Percentiles rank a stretch among this genome's conserved stretches.
Evolutionary conservation across 176 grass and related monocot species (phyloP).

Genomic region (Hyparrhenia diplandra): DNA sequence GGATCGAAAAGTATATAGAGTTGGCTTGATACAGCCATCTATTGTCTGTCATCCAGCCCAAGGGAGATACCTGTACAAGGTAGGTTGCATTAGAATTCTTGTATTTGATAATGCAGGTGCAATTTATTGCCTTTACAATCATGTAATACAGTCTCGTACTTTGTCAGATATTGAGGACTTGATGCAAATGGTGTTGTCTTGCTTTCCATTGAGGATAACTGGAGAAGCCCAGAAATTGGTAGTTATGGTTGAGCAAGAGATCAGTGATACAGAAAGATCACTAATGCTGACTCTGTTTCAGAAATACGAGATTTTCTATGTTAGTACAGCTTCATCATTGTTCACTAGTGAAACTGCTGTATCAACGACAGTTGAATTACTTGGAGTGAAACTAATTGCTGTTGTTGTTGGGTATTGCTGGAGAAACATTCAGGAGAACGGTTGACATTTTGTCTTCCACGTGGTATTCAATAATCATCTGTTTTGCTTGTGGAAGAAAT

Average conservation of each 20-base stretch:
- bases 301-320: conserved; percentile 48
- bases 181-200: conserved; percentile 78
- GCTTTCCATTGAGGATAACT: conserved; percentile 57
- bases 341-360: conserved; percentile 10
- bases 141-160: conserved; percentile 22
- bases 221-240: neutral
- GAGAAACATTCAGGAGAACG: too few species aligned
- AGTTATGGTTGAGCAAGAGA: conserved; percentile 12
- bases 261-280: conserved; percentile 48
- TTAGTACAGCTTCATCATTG: conserved; percentile 1
- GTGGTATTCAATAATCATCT: neutral
- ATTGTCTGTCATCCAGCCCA: conserved; percentile 40
- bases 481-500: conserved; percentile 85
- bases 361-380: too few species aligned
- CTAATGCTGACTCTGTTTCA: conserved; percentile 49
- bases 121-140: conserved; percentile 2
- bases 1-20: conserved; percentile 55
- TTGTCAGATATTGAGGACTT: conserved; percentile 68
- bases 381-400: too few species aligned
- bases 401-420: too few species aligned
- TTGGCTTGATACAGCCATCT: conserved; percentile 76
- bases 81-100: conserved; percentile 29
- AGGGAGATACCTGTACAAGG: conserved; percentile 44
- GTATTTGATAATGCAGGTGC: neutral
- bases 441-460: too few species aligned